Evolutionary conservation across 2,329 filamentous ascomycete species (phyloP), one percentile per base, ranked within the genome.

Genomic region (Nannizziopsis barbatae): DNA sequence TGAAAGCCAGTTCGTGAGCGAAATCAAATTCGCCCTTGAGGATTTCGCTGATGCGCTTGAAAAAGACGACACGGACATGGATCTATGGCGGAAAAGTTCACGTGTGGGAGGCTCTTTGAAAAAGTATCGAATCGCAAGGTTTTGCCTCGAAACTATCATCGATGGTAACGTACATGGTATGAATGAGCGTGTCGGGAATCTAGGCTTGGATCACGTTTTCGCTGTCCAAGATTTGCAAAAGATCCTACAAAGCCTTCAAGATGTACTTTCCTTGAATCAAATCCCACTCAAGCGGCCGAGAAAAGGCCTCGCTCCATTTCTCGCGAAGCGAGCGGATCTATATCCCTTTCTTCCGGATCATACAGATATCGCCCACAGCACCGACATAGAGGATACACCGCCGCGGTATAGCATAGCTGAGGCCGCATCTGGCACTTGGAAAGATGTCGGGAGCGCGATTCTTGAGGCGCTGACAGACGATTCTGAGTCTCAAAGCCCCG

Each of bases 1-100:
- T 5, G 48, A 51, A 11, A 42, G 37, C 12, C 55, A 61, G 7
- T 56, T 62, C 30, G 58, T 60, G n/a, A 63, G 66, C 6, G 60
- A 66, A 18, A 67, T 70, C 1, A 62, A 55, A 18, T 57, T 63
- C 17, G 71, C 73, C 10, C 60, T 82, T 14, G 58, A 65, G 35
- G 72, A 74, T 51, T 81, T 82, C 53, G 75, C 77, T 2, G 72
- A 80, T 54, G 79, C 79, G 1, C 63, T 83, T 49, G 78, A 82
- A 58, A 76, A 79, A 48, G 79, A 83, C 59, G 79, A 82, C 52
- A 74, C 75, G 3, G 79, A 83, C 56, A 62, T 80, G 35, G 78
- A 82, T 56, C 64, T 82, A 17, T 83, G 79, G 79, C 70, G 79
- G 50, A 75, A 77, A 53, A 72, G 75, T 17, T 74, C 77, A 15